These are phyloP conservation scores for Acacia acuminata DNA, from an alignment of 306 rosid species.

Conservation along the genomic window DNA sequence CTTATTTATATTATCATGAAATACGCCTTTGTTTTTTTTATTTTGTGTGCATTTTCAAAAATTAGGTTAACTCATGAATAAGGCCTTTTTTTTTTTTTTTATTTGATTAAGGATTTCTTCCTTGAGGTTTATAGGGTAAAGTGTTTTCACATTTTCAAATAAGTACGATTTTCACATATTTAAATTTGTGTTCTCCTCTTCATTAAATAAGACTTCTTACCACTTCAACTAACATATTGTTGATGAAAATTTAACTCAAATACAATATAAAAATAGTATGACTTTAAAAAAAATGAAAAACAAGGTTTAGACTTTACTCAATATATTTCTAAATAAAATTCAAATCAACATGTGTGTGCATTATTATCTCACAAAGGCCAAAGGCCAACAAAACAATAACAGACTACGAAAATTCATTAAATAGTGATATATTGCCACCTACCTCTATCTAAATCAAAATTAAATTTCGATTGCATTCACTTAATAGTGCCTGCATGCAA, in stretches of 20 bases:
- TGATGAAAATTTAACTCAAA: background rate
- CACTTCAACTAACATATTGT: no score
- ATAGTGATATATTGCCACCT: background rate
- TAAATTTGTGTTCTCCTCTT: no score
- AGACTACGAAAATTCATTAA: background rate
- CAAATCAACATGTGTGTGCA: background rate
- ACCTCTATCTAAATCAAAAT: background rate
- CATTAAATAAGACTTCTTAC: no score
- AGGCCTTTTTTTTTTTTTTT: background rate
- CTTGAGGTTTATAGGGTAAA: no score
- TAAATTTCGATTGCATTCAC: background rate
- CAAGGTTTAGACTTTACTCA: background rate
- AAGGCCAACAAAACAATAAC: background rate
- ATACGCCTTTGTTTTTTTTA: background rate
- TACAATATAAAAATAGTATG: background rate
- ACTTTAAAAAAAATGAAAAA: background rate
- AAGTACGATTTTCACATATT: no score
- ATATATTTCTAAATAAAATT: background rate
- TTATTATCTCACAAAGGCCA: background rate
- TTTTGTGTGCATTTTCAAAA: background rate
- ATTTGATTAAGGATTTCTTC: no score
- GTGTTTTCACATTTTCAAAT: fast-evolving
- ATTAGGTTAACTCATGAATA: background rate
- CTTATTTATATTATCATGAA: no score
- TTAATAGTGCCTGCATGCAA: background rate